A percentile compares a stretch with the other conserved stretches of the same genome.
phyloP scores from a whole-genome alignment of 2,329 filamentous ascomycete genomes.

The Sarocladium oryzae region DNA sequence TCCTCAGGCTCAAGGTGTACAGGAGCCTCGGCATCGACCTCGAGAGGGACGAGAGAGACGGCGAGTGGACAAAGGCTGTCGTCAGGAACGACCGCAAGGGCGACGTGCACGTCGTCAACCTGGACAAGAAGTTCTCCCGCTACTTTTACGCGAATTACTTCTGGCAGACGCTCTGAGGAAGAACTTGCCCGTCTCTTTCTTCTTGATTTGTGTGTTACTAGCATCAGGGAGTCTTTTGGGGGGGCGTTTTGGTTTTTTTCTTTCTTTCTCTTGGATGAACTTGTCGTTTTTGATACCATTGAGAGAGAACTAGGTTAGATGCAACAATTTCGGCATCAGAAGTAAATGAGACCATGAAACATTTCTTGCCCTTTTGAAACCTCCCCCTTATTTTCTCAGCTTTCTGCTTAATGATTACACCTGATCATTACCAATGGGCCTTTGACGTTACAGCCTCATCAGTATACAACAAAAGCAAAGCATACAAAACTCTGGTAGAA shows the following conservation, averaged over 20 bases:
- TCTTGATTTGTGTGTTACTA: background rate
- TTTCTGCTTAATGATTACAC: too few species aligned
- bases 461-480: too few species aligned
- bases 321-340: background rate
- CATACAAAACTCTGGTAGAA: too few species aligned
- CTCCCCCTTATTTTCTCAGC: too few species aligned
- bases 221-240: slow-evolving; percentile 3
- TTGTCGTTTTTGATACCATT: slow-evolving; percentile 11
- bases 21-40: slow-evolving; percentile 86
- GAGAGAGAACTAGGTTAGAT: background rate
- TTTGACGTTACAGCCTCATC: background rate
- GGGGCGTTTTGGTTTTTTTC: slow-evolving; percentile 17
- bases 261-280: slow-evolving; percentile 13
- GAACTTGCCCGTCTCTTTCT: background rate
- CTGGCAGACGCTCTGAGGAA: slow-evolving; percentile 74
- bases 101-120: slow-evolving; percentile 89
- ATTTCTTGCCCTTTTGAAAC: background rate
- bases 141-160: slow-evolving; percentile 96
- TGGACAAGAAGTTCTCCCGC: slow-evolving; percentile 85
- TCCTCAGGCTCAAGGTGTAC: slow-evolving; percentile 82
- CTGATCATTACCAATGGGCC: too few species aligned
- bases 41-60: slow-evolving; percentile 64
- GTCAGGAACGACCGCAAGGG: slow-evolving; percentile 81
- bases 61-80: slow-evolving; percentile 79
- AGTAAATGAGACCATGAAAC: slow-evolving; percentile 5